phyloP scores from a whole-genome alignment of 192 early-diverging fungal genomes.

The Rhizoclosmatium sp. region DNA sequence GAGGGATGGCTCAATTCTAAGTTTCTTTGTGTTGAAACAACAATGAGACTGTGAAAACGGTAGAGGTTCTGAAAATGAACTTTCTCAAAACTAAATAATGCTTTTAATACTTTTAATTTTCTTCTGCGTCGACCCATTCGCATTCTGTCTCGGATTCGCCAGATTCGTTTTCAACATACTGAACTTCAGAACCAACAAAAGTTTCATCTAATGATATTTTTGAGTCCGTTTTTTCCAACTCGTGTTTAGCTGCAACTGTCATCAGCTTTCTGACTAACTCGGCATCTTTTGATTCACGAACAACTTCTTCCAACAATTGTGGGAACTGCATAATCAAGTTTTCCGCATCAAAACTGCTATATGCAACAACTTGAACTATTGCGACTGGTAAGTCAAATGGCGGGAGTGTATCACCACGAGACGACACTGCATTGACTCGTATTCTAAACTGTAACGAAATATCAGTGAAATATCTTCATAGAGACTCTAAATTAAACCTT shows the following conservation, averaged over 20 bases:
- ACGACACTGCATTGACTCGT: slow-evolving; percentile 9
- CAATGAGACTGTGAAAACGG: background rate
- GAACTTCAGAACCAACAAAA: slow-evolving; percentile 17
- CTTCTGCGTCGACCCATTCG: background rate
- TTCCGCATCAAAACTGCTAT: slow-evolving; percentile 5
- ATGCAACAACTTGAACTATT: slow-evolving; percentile 23
- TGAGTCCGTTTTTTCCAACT: background rate
- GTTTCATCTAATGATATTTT: slow-evolving; percentile 27
- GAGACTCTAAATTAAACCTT: slow-evolving; percentile 26
- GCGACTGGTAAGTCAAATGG: slow-evolving; percentile 20
- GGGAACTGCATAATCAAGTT: background rate
- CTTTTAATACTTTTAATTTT: background rate
- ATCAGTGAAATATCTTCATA: background rate
- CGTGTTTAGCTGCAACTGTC: background rate
- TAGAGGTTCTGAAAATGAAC: background rate
- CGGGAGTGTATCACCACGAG: slow-evolving; percentile 16
- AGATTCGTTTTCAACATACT: background rate
- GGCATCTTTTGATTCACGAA: slow-evolving; percentile 4
- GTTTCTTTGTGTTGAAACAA: background rate
- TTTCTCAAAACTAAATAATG: no score
- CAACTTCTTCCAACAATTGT: slow-evolving; percentile 16
- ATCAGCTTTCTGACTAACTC: slow-evolving; percentile 4
- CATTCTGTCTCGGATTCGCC: background rate
- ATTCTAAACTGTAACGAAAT: slow-evolving; percentile 3
- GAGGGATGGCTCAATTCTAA: no score